Conservation (phyloP, 371 early-diverging fungal genomes). For the Syncephalastrum contaminatum region DNA sequence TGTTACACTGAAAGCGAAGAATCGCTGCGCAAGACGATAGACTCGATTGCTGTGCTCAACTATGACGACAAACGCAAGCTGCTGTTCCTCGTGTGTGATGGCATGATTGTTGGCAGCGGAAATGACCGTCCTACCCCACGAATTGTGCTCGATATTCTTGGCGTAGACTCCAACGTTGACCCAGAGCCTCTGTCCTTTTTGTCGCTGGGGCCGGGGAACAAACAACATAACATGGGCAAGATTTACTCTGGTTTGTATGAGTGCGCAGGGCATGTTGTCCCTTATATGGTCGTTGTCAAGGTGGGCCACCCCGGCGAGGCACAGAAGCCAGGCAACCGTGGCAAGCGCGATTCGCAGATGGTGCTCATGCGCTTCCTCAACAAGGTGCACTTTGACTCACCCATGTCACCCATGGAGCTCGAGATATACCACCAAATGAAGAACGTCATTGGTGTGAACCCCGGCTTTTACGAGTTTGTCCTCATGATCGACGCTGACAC, state of each 20-base stretch:
- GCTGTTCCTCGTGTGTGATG: slow-evolving; percentile 80
- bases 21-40: slow-evolving; percentile 89
- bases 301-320: slow-evolving; percentile 74
- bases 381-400: slow-evolving; percentile 68
- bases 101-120: slow-evolving; percentile 89
- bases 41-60: slow-evolving; percentile 73
- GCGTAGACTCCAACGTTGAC: slow-evolving; percentile 74
- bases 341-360: slow-evolving; percentile 86
- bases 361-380: slow-evolving; percentile 80
- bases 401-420: slow-evolving; percentile 87
- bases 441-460: slow-evolving; percentile 84
- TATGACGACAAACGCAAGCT: slow-evolving; percentile 95
- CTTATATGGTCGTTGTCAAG: slow-evolving; percentile 83
- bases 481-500: slow-evolving; percentile 73
- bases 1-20: slow-evolving; percentile 99
- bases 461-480: slow-evolving; percentile 66
- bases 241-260: slow-evolving; percentile 90
- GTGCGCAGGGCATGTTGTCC: slow-evolving; percentile 77
- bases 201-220: slow-evolving; percentile 82
- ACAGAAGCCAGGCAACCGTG: slow-evolving; percentile 81
- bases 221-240: slow-evolving; percentile 87
- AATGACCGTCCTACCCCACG: slow-evolving; percentile 95
- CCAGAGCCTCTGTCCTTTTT: slow-evolving; percentile 87
- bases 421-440: slow-evolving; percentile 91
- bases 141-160: slow-evolving; percentile 88